Conservation (phyloP, 2,329 filamentous ascomycete species). For the Bipolaris gigantea region DNA sequence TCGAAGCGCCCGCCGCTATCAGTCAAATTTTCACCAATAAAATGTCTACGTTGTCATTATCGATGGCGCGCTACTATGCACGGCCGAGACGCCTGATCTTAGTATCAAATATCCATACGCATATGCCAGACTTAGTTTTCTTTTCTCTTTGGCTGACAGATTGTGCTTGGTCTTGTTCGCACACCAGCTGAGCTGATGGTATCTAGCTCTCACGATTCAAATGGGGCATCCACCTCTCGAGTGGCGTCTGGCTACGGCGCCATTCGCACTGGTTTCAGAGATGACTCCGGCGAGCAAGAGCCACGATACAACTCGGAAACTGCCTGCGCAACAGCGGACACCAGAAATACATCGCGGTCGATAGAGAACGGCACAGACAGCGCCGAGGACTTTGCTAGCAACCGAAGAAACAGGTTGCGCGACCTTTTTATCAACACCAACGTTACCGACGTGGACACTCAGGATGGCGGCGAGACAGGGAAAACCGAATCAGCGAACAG, state of each 20-base stretch:
- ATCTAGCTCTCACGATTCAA: not conserved
- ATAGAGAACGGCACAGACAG: not conserved
- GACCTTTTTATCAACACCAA: conserved; percentile 29
- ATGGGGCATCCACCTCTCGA: not conserved
- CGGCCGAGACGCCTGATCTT: not conserved
- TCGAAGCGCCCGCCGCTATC: conserved; percentile 1
- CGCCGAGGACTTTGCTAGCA: not conserved
- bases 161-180: not conserved
- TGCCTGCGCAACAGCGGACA: not conserved
- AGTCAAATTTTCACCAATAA: conserved; percentile 3
- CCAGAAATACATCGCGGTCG: not conserved
- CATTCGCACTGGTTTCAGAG: not conserved
- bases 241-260: not conserved
- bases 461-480: conserved; percentile 27
- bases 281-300: not conserved
- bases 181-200: not conserved
- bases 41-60: not conserved
- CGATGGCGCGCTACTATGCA: not conserved
- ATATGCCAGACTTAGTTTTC: not conserved
- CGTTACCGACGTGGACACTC: conserved; percentile 16
- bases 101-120: not conserved
- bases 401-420: conserved; percentile 3
- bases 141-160: not conserved
- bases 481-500: conserved; percentile 40
- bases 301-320: not conserved